Evolutionary conservation across 768 basidiomycete species (phyloP), one percentile per base, ranked within the genome.

Genomic region (Krasilnikovozyma curviuscula): DNA sequence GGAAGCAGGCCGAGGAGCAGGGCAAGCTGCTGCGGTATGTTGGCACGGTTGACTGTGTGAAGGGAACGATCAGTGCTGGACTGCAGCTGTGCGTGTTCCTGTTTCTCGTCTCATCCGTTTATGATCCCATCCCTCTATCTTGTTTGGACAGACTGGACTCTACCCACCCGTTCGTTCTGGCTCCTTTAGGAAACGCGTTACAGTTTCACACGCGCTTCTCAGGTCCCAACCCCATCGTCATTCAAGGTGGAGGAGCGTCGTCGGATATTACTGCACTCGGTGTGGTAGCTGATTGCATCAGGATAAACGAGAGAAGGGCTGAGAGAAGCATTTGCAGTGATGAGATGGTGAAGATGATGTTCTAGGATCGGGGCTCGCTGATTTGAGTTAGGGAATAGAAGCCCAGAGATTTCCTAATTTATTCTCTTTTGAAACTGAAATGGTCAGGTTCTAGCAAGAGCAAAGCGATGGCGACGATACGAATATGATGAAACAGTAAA

Each of bases 191-290:
- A n/a, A n/a, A n/a, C n/a, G n/a, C n/a, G n/a, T n/a, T n/a, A n/a
- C n/a, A n/a, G n/a, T n/a, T n/a, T n/a, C n/a, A n/a, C 0, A 78
- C 81, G 59, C 72, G 93, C 34, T 98, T 97, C 61, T 77, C 79
- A 2, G 73, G 78, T 7, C n/a, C n/a, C n/a, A 68, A 86, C 33
- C 91, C 93, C 1, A 68, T 98, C 48, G 83, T 97, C 52, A 72
- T 98, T 29, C 93, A 97, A 60, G 93, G 93, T 43, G 79, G 88
- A 0, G 93, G 93, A 3, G 93, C 93, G 0, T 93, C 93, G n/a
- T 86, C 86, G 1, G 86, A 81, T 24, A 89, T 97, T 13, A 98
- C 93, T 28, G 93, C 93, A 0, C 95, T 97, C 85, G 93, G 93
- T 7, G 88, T 95, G 13, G 71, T 91, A 29, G 43, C 34, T 13